A percentile compares a stretch with the other conserved stretches of the same genome.
phyloP scores from a whole-genome alignment of 495 filamentous ascomycete species.

The Podospora pseudopauciseta region DNA sequence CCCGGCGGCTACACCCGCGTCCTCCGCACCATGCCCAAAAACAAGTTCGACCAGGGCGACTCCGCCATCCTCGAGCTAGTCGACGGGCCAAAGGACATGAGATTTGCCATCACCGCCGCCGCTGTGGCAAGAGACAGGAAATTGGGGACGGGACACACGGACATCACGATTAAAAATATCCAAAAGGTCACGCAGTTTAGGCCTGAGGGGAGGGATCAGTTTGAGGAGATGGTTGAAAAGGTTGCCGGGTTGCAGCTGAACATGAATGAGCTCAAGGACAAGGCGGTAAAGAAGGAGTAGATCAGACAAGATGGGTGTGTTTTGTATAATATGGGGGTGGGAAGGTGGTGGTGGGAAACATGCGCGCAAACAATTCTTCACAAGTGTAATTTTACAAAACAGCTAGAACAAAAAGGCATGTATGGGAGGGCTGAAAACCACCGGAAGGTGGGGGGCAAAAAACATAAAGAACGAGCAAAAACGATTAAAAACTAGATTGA shows the following conservation, averaged over 20 bases:
- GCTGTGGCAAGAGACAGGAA: slow-evolving; percentile 62
- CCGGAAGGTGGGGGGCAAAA: neutral
- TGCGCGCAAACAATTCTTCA: slow-evolving; percentile 8
- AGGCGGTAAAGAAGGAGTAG: neutral
- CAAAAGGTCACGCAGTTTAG: slow-evolving; percentile 81
- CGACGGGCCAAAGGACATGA: slow-evolving; percentile 91
- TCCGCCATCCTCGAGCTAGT: slow-evolving; percentile 94
- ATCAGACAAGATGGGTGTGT: too few relatives aligned
- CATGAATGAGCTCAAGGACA: neutral
- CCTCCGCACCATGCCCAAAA: slow-evolving; percentile 75
- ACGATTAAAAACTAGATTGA: neutral
- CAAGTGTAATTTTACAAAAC: slow-evolving; percentile 4
- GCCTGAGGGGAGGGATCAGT: slow-evolving; percentile 56
- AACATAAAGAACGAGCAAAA: neutral
- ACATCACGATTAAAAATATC: slow-evolving; percentile 73
- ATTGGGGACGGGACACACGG: slow-evolving; percentile 52
- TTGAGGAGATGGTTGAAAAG: slow-evolving; percentile 69
- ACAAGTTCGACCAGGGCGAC: slow-evolving; percentile 74
- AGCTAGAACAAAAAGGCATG: slow-evolving; percentile 4
- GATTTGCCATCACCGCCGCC: slow-evolving; percentile 86
- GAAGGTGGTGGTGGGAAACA: neutral
- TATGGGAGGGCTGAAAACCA: neutral
- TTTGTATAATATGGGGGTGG: neutral
- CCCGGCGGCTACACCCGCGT: slow-evolving; percentile 94
- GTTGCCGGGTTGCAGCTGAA: slow-evolving; percentile 42